Base-by-base conservation (phyloP, 805 yeast species). In the Nakazawaea populi region DNA sequence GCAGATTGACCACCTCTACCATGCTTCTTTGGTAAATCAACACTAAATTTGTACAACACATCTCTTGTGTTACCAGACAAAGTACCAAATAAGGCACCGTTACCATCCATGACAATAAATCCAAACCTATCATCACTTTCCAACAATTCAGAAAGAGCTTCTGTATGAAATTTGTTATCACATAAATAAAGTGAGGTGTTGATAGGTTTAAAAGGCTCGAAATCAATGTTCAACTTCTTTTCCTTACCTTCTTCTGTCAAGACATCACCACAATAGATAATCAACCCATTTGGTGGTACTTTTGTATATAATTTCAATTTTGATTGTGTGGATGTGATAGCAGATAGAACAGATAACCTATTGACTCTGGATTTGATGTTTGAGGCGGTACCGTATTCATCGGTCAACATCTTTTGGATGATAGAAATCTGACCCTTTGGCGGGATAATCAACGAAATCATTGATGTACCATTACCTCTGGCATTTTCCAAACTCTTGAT, bases 1-100 rank as follows among this genome's bases (percentile, higher is more conserved):
- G 99, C 99, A 56, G 99, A 94, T 76, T 94, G 99, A 86, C 99
- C 99, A 87, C 99, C 99, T 80, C 99, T 87, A 65, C 99, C 99
- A 78, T 94, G 99, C 89, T 94, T 94, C 77, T 94, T 94, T 62
- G 99, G 99, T 62, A 94, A 77, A 71, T 94, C 99, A 51, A 94
- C 99, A 1, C 90, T 87, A 73, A 94, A 94, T 72, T 94, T 94
- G 72, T 92, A 96, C 65, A 94, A 76, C 43, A 94, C 89, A 56
- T 94, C 97, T 76, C 99, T 86, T 44, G 96, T 91, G 74, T 94
- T 94, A 69, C 99, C 99, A 43, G 95, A 83, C 51, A 94, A 82
- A 18, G 95, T 79, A 72, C 99, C 99, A 61, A 94, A 94, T 58
- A 94, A 76, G 3, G 97, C 89, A 54, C 99, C 99, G 69, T 91